Evolutionary conservation across 768 basidiomycete species (phyloP), one percentile per base, ranked within the genome.

Genomic region (Auricularia auricula-judae): DNA sequence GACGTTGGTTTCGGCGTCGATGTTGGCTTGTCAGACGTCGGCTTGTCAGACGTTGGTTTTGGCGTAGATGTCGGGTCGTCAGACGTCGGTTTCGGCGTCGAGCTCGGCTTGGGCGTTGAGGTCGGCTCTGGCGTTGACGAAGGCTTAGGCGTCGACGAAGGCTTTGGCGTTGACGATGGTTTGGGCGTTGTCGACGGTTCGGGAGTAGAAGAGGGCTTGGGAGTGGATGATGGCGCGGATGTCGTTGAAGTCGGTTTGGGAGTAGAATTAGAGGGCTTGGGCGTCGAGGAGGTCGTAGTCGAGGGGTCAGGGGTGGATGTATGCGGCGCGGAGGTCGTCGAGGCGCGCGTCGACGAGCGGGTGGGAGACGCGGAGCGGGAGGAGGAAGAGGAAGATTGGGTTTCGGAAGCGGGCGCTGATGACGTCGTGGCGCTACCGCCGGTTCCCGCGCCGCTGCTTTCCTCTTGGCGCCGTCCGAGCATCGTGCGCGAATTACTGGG

Each of bases 211-310:
- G 73, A 74, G 21, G 73, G 72, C 39, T 66, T 70, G 21, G 67
- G 61, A 23, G 47, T 66, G 35, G 39, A 53, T 39, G 10, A 51
- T 44, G 42, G 64, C 58, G 10, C 29, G 43, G 36, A 43, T 33
- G 39, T 35, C 64, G 16, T 76, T 10, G 54, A 56, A 29, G 56
- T 51, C 47, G 47, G 47, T 18, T 51, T 51, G 18, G 47, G 47
- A 21, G 14, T 21, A 51, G 43, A 44, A 92, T 67, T 86, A 89
- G 80, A 99, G 43, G 43, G 43, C 18, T 44, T 44, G 11, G 43
- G 43, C 11, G 43, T 44, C 11, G 43, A 11, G 43, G 43, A 44
- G 43, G 43, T 44, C 43, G 47, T 16, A 5, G 14, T 51, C 11
- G 47, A 21, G 11, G 47, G 47, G 47, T 51, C 16, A 51, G 47